A percentile compares a stretch with the other conserved stretches of the same genome.
Evolutionary conservation across 2,329 filamentous ascomycete genomes (phyloP).

Genomic region (Lasiodiplodia gonubiensis): DNA sequence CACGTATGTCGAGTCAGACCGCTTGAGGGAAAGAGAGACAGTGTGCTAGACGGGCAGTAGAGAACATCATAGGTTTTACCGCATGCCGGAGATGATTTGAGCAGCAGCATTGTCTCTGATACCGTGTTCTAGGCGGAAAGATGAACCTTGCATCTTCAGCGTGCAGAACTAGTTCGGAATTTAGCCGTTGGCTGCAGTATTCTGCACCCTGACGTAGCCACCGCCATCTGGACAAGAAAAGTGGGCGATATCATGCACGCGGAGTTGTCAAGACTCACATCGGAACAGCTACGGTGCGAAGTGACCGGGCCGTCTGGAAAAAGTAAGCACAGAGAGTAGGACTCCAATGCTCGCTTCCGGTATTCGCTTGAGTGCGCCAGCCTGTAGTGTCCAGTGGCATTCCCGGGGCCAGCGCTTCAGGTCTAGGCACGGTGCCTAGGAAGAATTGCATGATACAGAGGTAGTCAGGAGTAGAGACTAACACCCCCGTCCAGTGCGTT

Average conservation of each 20-base stretch:
- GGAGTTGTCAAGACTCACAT: background rate
- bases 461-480: background rate
- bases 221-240: background rate
- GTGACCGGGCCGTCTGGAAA: background rate
- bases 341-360: no score
- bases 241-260: background rate
- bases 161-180: no score
- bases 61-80: constrained; percentile 1
- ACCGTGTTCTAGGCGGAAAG: background rate
- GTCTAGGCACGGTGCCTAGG: no score
- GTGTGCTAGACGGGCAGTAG: background rate
- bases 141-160: no score
- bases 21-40: background rate
- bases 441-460: background rate
- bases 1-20: constrained; percentile 5
- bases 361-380: no score
- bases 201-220: background rate
- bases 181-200: no score
- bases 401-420: no score
- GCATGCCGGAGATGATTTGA: background rate
- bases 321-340: background rate
- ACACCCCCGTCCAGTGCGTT: background rate
- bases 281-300: background rate
- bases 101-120: background rate
- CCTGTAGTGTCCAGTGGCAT: no score